Base-by-base conservation (phyloP, 1,284 basidiomycete species). In the Porphyrellus sp. region DNA sequence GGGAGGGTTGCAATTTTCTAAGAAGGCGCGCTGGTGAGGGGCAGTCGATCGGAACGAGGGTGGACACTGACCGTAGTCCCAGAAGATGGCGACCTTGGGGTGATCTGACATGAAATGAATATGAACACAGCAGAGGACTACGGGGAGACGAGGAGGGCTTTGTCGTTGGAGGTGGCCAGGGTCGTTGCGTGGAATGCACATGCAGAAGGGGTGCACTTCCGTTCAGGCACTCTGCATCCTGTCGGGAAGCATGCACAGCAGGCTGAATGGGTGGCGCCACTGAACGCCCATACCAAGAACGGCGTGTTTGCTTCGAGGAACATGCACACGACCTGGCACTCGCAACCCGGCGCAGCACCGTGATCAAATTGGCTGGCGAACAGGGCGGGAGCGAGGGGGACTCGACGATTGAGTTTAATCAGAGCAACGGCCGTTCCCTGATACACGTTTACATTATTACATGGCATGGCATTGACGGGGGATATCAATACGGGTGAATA, bases 1-100 rank as follows among this genome's bases (percentile, higher is more conserved):
- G 8, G 80, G 75, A 3, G 77, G 71, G 13, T 71, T 72, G 56
- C 82, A 82, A 53, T 84, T 83, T 59, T 85, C 83, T 84, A 55
- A 21, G 15, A 28, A 15, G 37, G 33, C 20, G 2, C 18, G 33
- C 2, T 11, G 27, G 54, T 56, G 50, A 55, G 57, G 30, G 11
- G 39, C 5, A 23, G 38, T 8, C 13, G 11, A 27, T 15, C 13
- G 40, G 25, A 20, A 8, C 16, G 25, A 47, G 2, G 27, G 21
- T 4, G 18, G 13, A 35, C 6, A 68, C 78, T 39, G 50, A 82
- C 82, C 82, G 59, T 77, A 79, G 63, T 84, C 82, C 82, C 83
- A 85, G 57, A 82, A 85, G 28, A 85, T 74, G 49, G 77, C 79
- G 38, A 82, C 79, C 41, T 72, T 68, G 21, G 70, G 59, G 37